Base-by-base conservation (phyloP, 768 basidiomycete genomes). In the Suillus decipiens region DNA sequence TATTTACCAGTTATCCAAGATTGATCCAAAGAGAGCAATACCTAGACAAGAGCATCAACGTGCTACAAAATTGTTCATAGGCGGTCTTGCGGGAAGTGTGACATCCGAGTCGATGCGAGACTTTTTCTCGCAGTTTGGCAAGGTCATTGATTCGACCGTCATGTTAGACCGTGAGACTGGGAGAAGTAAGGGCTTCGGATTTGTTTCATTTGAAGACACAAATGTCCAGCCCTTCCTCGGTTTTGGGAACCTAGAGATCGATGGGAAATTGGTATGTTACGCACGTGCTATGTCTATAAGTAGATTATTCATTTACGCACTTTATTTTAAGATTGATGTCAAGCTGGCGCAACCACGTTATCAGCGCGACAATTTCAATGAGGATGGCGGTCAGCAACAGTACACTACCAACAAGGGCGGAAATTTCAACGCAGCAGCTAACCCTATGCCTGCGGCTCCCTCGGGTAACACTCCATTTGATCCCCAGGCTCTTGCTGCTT, bases 11-110 rank as follows among this genome's bases (percentile, higher is more conserved):
- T 19, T 58, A 41, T n/a, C 22, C 59, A 76, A 99, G 96, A 99
- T 99, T 75, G 97, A 99, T 72, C 97, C 97, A n/a, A 99, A 99
- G 79, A 89, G 96, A 61, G 97, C 97, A 2, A 97, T 99, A 67
- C 97, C 97, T 11, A 85, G 96, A 65, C 92, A 96, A 75, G 97
- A 99, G 64, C 96, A 97, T 70, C 90, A 93, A 67, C 85, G 92
- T 12, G 93, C 93, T 11, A 94, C 94, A 24, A 98, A 99, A 72
- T 80, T 99, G 51, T 99, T 99, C 73, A 96, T 99, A 39, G 96
- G 97, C 50, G 95, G 96, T 24, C 83, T 99, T 1, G 91, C 96
- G 2, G 89, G 91, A 19, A 89, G 88, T 61, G 95, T 98, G 39
- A 98, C 95, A 5, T 93, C 93, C 24, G 95, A 97, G 70, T 91